Evolutionary conservation across 805 yeast genomes (phyloP).

Genomic region (Starmerella bombicola): DNA sequence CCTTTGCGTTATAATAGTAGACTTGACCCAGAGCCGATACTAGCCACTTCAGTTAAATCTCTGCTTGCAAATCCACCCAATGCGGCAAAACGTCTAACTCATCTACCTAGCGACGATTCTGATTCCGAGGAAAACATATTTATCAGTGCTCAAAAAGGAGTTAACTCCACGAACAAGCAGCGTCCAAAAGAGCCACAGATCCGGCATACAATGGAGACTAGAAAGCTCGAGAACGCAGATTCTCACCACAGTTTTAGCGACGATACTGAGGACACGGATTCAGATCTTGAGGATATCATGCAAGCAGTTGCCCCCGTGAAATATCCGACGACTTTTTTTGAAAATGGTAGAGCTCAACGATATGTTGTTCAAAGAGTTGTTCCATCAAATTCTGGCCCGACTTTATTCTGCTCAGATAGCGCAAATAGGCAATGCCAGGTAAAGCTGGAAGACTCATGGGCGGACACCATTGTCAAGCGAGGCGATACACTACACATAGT

Average conservation of each 20-base stretch:
- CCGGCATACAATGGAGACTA: not conserved
- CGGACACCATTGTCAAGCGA: conserved; percentile 13
- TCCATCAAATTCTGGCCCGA: not conserved
- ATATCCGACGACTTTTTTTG: conserved; percentile 9
- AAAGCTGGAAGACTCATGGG: conserved; percentile 23
- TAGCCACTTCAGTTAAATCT: not conserved
- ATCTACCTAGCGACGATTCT: not conserved
- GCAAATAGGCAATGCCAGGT: not conserved
- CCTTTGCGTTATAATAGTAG: not conserved
- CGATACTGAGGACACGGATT: conserved; percentile 4
- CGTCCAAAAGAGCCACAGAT: no score
- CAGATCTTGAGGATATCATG: conserved; percentile 17
- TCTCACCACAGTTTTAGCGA: not conserved
- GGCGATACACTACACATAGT: conserved; percentile 28
- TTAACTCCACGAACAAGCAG: not conserved
- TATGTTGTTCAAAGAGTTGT: conserved; percentile 7
- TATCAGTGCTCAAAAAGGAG: not conserved
- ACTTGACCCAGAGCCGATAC: not conserved
- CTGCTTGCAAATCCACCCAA: not conserved
- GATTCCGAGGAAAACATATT: conserved; percentile 1
- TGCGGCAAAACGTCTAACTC: not conserved
- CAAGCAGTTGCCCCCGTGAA: conserved; percentile 3
- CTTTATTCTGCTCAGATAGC: conserved; percentile 5
- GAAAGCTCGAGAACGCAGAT: not conserved
- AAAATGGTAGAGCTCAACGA: conserved; percentile 10